A percentile compares a stretch with the other conserved stretches of the same genome.
phyloP scores from a whole-genome alignment of 768 basidiomycete species.

The Sarcodon aspratus region DNA sequence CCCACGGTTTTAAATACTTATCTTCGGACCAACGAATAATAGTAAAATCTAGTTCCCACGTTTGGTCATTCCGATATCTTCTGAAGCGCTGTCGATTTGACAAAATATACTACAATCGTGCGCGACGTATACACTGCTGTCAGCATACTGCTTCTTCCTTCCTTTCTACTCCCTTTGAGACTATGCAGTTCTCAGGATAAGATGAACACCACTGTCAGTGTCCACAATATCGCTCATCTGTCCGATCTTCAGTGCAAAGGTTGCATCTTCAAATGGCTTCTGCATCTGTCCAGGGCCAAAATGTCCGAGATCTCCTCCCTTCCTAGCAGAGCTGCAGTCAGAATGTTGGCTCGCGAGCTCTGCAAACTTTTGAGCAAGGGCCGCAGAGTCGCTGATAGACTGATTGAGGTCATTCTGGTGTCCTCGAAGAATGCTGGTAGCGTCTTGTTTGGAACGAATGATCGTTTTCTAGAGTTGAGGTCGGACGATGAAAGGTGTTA shows the following conservation, averaged over 20 bases:
- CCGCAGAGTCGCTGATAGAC: background rate
- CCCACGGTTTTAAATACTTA: no score
- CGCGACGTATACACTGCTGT: no score
- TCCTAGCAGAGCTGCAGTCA: conserved; percentile 80
- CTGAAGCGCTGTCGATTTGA: no score
- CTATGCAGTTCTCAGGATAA: conserved; percentile 82
- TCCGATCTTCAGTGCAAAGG: conserved; percentile 59
- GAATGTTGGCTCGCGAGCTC: conserved; percentile 68
- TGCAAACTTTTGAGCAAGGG: conserved; percentile 45
- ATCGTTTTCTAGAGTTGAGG: conserved; percentile 49
- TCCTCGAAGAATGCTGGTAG: conserved; percentile 61
- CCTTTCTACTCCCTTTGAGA: no score
- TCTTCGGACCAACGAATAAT: no score
- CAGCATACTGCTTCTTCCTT: no score
- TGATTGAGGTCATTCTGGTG: conserved; percentile 52
- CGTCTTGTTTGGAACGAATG: conserved; percentile 81
- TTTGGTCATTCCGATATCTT: no score
- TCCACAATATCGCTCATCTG: conserved; percentile 74
- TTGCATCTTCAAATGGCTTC: conserved; percentile 89
- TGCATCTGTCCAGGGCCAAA: conserved; percentile 92
- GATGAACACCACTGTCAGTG: conserved; percentile 91
- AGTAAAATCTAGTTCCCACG: no score
- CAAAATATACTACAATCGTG: no score
- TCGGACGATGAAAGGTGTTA: background rate
- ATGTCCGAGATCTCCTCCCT: conserved; percentile 80